Evolutionary conservation across 129 eudicot species (phyloP).

Genomic region (Kitagawia praeruptora): DNA sequence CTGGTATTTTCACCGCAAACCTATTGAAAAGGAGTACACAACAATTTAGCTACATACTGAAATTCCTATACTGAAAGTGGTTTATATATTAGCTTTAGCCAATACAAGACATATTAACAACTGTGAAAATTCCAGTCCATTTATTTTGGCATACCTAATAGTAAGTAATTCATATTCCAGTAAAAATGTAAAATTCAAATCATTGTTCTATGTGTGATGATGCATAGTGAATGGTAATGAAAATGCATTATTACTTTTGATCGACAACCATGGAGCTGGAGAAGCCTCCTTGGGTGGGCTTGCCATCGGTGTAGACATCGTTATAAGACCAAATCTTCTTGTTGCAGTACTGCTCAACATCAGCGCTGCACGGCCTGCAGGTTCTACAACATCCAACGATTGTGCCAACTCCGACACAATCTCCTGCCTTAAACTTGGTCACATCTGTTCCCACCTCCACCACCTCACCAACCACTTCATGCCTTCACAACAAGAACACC

Average conservation of each 20-base stretch:
- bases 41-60: background rate
- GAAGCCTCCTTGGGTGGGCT: conserved; percentile 95
- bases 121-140: background rate
- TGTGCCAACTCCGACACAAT: conserved; percentile 76
- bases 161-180: too few relatives aligned
- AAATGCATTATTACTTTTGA: conserved; percentile 49
- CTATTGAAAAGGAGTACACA: conserved; percentile 16
- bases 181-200: background rate
- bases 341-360: conserved; percentile 85
- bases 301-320: conserved; percentile 89
- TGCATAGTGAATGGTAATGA: background rate
- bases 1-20: conserved; percentile 88
- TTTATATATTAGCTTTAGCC: background rate
- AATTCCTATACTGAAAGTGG: background rate
- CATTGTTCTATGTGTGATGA: background rate
- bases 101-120: background rate
- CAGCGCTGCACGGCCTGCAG: conserved; percentile 63
- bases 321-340: conserved; percentile 92
- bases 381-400: conserved; percentile 70
- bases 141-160: too few relatives aligned
- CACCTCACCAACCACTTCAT: conserved; percentile 96
- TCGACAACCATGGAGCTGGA: conserved; percentile 63
- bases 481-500: conserved; percentile 35
- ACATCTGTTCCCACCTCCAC: conserved; percentile 86
- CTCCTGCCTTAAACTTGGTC: conserved; percentile 61